Evolutionary conservation across 2,329 filamentous ascomycete genomes (phyloP).

Genomic region (Microthyrium microscopicum): DNA sequence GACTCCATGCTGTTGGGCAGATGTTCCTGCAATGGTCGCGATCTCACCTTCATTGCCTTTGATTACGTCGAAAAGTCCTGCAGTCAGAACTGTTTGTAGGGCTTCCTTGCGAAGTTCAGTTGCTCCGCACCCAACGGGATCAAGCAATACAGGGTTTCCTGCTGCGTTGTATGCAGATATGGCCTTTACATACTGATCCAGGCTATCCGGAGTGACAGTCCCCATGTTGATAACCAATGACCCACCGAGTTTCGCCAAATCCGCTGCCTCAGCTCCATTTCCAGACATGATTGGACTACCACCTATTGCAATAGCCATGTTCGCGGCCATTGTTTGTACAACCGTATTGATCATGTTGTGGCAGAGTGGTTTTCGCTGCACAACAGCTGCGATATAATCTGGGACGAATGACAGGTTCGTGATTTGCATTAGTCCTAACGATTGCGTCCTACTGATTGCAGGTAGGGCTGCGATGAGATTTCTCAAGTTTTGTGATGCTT

Average conservation of each 20-base stretch:
- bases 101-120: conserved; percentile 57
- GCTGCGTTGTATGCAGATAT: conserved; percentile 65
- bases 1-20: conserved; percentile 58
- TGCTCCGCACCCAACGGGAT: conserved; percentile 82
- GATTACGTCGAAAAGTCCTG: conserved; percentile 70
- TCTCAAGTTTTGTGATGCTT: conserved; percentile 43
- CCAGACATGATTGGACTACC: conserved; percentile 91
- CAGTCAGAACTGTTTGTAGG: conserved; percentile 51
- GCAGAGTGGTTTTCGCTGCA: conserved; percentile 54
- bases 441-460: conserved; percentile 9
- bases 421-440: conserved; percentile 11
- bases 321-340: conserved; percentile 88
- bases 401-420: conserved; percentile 9
- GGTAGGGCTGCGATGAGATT: conserved; percentile 30
- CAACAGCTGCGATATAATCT: conserved; percentile 22
- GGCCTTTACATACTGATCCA: conserved; percentile 56
- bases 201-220: conserved; percentile 60
- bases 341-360: conserved; percentile 98
- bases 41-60: conserved; percentile 94
- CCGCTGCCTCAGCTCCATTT: conserved; percentile 63
- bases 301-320: conserved; percentile 63
- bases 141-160: conserved; percentile 62
- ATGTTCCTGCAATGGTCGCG: conserved; percentile 30
- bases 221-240: conserved; percentile 90
- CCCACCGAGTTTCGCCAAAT: conserved; percentile 62